Base-by-base conservation (phyloP, 805 yeast genomes). In the Yamadazyma sp. region DNA sequence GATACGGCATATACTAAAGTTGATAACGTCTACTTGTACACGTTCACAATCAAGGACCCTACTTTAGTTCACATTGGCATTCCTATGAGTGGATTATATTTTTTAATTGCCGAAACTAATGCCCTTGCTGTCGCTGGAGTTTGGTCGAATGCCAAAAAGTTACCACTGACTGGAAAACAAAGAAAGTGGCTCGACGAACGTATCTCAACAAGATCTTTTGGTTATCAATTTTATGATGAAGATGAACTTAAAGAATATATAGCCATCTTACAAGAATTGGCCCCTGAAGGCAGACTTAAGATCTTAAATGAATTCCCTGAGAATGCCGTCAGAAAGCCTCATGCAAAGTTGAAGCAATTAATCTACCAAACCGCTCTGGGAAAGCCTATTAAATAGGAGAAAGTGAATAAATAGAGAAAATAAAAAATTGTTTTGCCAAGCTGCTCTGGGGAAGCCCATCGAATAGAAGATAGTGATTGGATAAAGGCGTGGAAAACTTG, bases 71-170 rank as follows among this genome's bases (percentile, higher is more conserved):
- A 61, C 5, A 58, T 59, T 18, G 73, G 75, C 0, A 58, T 60
- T 12, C 55, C 71, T 14, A 49, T 70, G 2, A 63, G 74, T 2
- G 67, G 69, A 3, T 50, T 71, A n/a, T 64, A 67, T 45, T 75
- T 73, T 59, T 70, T 73, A 32, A 62, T 71, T 10, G 70, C 73
- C 45, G 82, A 76, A 47, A 60, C 72, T 1, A 57, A 62, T 28
- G 74, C 77, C 2, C 70, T 75, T n/a, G 77, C 79, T 0, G 55
- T 75, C 35, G 75, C 78, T 10, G 80, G 80, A 14, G 70, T 73
- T 4, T 75, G 78, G 77, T 59, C 75, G 2, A 49, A 50, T 6
- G 54, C 55, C 17, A 57, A 52, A 20, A 11, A 44, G 9, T 49
- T 73, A 14, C 79, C 80, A 1, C 30, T 62, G 0, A 38, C 46